These are phyloP conservation scores for Globisporangium apiculatum DNA, from an alignment of 352 stramenopile genomes.

Conservation along the genomic window DNA sequence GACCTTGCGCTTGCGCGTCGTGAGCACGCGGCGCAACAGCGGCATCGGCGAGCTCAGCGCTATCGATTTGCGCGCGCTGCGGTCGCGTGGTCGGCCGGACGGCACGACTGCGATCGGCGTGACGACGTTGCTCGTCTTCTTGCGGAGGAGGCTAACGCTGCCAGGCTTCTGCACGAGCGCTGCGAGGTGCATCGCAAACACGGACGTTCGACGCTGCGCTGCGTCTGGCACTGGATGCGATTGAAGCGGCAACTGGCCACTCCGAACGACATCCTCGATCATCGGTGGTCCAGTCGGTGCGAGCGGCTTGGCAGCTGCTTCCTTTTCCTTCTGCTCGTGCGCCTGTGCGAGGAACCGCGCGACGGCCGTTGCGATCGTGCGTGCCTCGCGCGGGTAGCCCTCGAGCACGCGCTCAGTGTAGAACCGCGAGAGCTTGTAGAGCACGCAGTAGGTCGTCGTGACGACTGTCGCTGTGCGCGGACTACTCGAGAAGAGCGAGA, in stretches of 20 bases:
- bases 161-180: background rate
- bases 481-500: constrained; percentile 59
- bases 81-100: background rate
- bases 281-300: background rate
- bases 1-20: constrained; percentile 8
- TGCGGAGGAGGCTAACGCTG: constrained; percentile 1
- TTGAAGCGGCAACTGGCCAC: no score
- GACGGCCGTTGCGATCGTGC: constrained; percentile 21
- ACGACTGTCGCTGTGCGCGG: constrained; percentile 46
- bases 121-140: constrained; percentile 6
- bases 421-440: constrained; percentile 66
- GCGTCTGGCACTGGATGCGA: background rate
- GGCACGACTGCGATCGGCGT: constrained; percentile 3
- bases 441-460: constrained; percentile 54
- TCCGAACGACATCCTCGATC: background rate
- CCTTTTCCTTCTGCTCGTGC: constrained; percentile 13
- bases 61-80: background rate
- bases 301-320: background rate
- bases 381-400: constrained; percentile 38
- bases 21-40: constrained; percentile 16
- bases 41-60: background rate
- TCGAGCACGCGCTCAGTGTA: constrained; percentile 46
- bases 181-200: background rate
- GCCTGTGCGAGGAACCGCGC: constrained; percentile 11
- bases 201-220: background rate